These are phyloP conservation scores for Pelargonium australe DNA, from an alignment of 441 rosid species.

Conservation along the genomic window DNA sequence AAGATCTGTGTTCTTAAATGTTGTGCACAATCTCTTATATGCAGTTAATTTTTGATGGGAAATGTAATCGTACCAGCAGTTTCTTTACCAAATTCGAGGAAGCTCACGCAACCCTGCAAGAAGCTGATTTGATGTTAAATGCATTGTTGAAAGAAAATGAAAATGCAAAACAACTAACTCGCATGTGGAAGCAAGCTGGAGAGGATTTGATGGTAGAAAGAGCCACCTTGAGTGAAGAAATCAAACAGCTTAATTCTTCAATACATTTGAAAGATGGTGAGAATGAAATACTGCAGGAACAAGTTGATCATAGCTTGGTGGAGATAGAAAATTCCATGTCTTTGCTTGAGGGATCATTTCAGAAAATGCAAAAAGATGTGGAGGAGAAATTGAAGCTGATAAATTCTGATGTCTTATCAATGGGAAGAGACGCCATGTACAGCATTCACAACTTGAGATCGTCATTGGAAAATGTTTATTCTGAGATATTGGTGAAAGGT, in stretches of 20 bases:
- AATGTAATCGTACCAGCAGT: slow-evolving; percentile 33
- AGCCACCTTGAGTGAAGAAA: slow-evolving; percentile 45
- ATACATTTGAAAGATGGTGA: slow-evolving; percentile 48
- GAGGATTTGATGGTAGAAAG: slow-evolving; percentile 50
- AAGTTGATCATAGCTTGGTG: slow-evolving; percentile 29
- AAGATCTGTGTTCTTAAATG: slow-evolving; percentile 21
- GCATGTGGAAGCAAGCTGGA: slow-evolving; percentile 53
- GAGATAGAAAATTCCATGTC: slow-evolving; percentile 50
- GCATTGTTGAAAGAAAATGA: slow-evolving; percentile 61
- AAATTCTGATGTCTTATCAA: slow-evolving; percentile 38
- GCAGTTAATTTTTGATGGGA: slow-evolving; percentile 38
- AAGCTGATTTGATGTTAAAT: slow-evolving; percentile 67
- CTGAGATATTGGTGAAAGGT: slow-evolving; percentile 51
- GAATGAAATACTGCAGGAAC: slow-evolving; percentile 41
- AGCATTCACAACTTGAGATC: slow-evolving; percentile 39
- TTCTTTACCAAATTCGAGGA: slow-evolving; percentile 67
- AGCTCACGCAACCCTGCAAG: slow-evolving; percentile 63
- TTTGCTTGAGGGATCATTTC: slow-evolving; percentile 50
- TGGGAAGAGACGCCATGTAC: slow-evolving; percentile 41
- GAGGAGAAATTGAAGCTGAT: slow-evolving; percentile 45
- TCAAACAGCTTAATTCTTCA: slow-evolving; percentile 52
- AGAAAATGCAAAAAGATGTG: slow-evolving; percentile 52
- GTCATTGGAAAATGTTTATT: slow-evolving; percentile 48
- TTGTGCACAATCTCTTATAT: slow-evolving; percentile 23
- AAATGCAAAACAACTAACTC: slow-evolving; percentile 45